A percentile compares a stretch with the other conserved stretches of the same genome.
Conservation (phyloP, 169 alveolate genomes). For the Eimeria maxima region DNA sequence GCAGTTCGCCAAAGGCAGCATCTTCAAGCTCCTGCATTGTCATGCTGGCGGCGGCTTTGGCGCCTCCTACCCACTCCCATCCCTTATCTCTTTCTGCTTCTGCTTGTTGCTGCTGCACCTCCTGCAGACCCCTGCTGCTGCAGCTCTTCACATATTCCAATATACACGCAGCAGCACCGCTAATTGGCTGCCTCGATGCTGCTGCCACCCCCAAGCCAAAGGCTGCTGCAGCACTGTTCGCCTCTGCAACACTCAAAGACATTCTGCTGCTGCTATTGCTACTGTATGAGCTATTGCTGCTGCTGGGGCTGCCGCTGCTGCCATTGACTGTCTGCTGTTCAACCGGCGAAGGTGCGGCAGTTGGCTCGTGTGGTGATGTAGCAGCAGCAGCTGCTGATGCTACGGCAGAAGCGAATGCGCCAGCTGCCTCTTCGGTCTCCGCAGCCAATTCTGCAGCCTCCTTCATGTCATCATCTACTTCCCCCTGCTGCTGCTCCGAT, state of each 20-base stretch:
- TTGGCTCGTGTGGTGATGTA: background rate
- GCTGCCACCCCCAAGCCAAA: constrained; percentile 38
- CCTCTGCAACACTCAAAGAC: background rate
- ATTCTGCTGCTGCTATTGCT: constrained; percentile 44
- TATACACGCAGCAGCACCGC: constrained; percentile 60
- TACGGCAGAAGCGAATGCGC: constrained; percentile 48
- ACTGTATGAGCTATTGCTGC: constrained; percentile 30
- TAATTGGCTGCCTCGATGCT: background rate
- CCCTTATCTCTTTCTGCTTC: constrained; percentile 27
- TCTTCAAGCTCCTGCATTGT: constrained; percentile 44
- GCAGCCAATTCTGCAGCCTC: constrained; percentile 30
- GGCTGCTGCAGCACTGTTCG: constrained; percentile 45
- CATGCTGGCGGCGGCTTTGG: constrained; percentile 72
- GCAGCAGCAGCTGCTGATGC: constrained; percentile 65
- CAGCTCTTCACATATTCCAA: constrained; percentile 63
- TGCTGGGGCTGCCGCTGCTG: constrained; percentile 28
- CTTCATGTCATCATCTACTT: background rate
- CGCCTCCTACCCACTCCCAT: constrained; percentile 76
- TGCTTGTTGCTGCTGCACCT: constrained; percentile 31
- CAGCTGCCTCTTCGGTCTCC: constrained; percentile 67
- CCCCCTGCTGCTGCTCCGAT: constrained; percentile 26
- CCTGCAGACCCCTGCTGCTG: constrained; percentile 21
- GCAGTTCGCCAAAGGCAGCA: constrained; percentile 63
- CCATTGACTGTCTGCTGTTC: background rate
- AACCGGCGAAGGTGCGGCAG: background rate